These are phyloP conservation scores for Blastobotrys serpentis DNA, from an alignment of 1,139 yeast genomes.

Conservation along the genomic window DNA sequence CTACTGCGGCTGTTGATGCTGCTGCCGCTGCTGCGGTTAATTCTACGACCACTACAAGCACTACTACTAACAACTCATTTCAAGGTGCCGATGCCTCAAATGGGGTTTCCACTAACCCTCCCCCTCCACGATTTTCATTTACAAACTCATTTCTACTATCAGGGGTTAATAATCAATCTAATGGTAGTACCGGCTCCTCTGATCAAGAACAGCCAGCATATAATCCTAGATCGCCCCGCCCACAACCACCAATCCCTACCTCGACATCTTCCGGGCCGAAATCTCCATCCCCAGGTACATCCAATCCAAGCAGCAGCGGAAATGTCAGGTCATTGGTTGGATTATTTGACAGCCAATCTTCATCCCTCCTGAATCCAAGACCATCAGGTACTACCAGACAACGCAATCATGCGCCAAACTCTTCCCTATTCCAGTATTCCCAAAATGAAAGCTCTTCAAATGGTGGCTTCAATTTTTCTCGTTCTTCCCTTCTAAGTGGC, in stretches of 20 bases:
- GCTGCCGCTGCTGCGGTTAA: too few species aligned
- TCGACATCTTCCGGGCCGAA: not conserved
- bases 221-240: not conserved
- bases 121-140: not conserved
- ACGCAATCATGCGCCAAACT: not conserved
- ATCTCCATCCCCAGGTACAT: not conserved
- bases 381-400: not conserved
- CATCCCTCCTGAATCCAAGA: constrained; percentile 2
- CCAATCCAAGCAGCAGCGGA: not conserved
- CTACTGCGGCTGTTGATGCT: too few species aligned
- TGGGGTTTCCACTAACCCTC: not conserved
- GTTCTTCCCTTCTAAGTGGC: constrained; percentile 1
- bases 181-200: not conserved
- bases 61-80: constrained; percentile 4
- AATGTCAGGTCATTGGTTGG: constrained; percentile 2
- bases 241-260: not conserved
- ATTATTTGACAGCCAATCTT: not conserved
- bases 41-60: not conserved
- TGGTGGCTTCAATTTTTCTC: not conserved
- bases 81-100: not conserved
- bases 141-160: constrained; percentile 2
- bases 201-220: not conserved
- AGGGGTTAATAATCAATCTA: not conserved
- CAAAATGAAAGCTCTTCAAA: not conserved
- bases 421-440: not conserved